These are phyloP conservation scores for Hyaloperonospora brassicae DNA, from an alignment of 352 stramenopile species.

Conservation along the genomic window DNA sequence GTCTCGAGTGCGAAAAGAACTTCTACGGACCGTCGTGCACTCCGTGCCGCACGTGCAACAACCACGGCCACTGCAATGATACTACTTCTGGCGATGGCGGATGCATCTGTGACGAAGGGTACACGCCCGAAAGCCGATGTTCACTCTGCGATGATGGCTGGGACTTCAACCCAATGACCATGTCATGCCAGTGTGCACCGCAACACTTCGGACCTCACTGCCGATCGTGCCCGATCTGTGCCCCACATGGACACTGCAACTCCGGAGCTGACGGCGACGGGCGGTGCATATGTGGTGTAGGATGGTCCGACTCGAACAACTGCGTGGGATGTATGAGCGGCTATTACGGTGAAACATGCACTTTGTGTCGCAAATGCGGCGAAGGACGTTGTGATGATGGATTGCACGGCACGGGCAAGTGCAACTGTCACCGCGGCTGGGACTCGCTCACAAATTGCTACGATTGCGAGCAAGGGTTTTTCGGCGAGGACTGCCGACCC, in stretches of 20 bases:
- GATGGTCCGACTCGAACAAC: conserved; percentile 84
- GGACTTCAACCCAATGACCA: conserved; percentile 84
- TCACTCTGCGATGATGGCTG: conserved; percentile 75
- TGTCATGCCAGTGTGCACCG: conserved; percentile 79
- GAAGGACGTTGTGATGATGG: conserved; percentile 77
- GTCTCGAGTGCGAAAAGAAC: conserved; percentile 56
- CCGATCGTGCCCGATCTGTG: conserved; percentile 77
- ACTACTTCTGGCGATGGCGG: conserved; percentile 48
- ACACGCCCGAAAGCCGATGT: conserved; percentile 64
- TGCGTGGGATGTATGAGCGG: conserved; percentile 82
- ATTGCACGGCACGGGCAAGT: conserved; percentile 61
- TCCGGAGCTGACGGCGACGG: conserved; percentile 74
- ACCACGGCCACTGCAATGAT: conserved; percentile 74
- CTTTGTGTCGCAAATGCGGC: conserved; percentile 67
- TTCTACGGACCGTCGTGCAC: conserved; percentile 78
- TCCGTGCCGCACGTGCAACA: conserved; percentile 76
- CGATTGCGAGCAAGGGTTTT: conserved; percentile 79
- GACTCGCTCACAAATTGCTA: conserved; percentile 68
- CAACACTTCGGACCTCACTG: conserved; percentile 76
- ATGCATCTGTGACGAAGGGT: conserved; percentile 83
- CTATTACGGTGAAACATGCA: conserved; percentile 70
- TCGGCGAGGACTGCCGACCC: conserved; percentile 52
- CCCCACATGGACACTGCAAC: conserved; percentile 77
- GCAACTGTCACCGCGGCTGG: conserved; percentile 77
- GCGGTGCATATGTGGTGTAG: conserved; percentile 75